phyloP scores from a whole-genome alignment of 768 basidiomycete species.

The Crucibulum laeve region DNA sequence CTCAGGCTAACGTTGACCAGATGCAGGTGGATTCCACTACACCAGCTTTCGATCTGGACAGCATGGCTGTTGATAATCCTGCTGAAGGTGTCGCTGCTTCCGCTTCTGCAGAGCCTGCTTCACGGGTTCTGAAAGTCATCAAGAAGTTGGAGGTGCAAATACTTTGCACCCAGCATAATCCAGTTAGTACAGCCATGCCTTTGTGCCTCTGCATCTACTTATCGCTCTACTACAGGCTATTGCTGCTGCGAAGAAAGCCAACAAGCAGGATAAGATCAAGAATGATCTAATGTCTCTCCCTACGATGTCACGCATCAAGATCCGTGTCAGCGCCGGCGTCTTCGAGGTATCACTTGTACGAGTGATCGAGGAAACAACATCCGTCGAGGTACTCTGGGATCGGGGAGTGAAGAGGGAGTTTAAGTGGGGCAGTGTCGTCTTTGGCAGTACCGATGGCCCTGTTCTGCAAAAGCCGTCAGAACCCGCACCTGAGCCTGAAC shows the following conservation, averaged over 20 bases:
- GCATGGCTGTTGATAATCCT: constrained; percentile 2
- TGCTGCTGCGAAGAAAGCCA: constrained; percentile 69
- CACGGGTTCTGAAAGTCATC: constrained; percentile 57
- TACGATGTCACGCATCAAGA: constrained; percentile 72
- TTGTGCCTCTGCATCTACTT: constrained; percentile 1
- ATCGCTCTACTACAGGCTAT: constrained; percentile 45
- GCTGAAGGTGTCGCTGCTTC: neutral
- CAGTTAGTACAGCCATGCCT: constrained; percentile 47
- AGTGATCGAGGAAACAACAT: constrained; percentile 63
- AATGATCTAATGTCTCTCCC: constrained; percentile 68
- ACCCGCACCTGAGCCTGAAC: constrained; percentile 36
- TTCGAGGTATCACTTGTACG: constrained; percentile 81
- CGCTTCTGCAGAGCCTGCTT: constrained; percentile 4
- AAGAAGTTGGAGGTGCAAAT: constrained; percentile 73
- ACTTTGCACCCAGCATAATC: constrained; percentile 86
- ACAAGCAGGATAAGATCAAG: constrained; percentile 70
- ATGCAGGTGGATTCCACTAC: constrained; percentile 26
- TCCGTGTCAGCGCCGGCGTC: constrained; percentile 78
- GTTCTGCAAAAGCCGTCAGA: constrained; percentile 72
- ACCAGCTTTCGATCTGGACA: constrained; percentile 4
- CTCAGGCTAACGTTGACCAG: constrained; percentile 9
- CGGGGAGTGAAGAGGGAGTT: constrained; percentile 69
- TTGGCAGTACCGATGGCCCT: constrained; percentile 67
- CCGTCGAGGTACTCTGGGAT: constrained; percentile 83
- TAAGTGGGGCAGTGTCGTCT: constrained; percentile 78